phyloP scores from a whole-genome alignment of 2,329 filamentous ascomycete genomes.

The Fusarium incarnatum region DNA sequence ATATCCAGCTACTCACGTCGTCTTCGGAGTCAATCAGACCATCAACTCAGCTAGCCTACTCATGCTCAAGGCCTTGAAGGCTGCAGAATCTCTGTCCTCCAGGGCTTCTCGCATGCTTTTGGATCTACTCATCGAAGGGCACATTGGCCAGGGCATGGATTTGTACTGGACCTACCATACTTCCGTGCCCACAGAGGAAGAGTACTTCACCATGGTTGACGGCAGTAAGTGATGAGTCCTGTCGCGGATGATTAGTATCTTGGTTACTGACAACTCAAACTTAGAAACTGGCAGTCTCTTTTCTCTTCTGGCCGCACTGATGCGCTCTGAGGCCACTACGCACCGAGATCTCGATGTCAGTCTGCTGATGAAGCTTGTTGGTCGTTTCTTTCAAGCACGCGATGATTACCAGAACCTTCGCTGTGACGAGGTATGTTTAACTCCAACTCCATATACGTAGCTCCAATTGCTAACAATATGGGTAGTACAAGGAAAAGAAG shows the following conservation, averaged over 20 bases:
- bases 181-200: not conserved
- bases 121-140: not conserved
- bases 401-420: not conserved
- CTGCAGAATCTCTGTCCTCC: not conserved
- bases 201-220: not conserved
- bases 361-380: not conserved
- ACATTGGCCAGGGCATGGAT: conserved; percentile 1
- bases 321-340: not conserved
- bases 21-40: not conserved
- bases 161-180: not conserved
- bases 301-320: not conserved
- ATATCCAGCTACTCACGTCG: not conserved
- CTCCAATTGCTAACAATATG: not conserved
- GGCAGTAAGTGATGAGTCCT: too few relatives aligned
- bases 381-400: not conserved
- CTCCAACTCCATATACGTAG: not conserved
- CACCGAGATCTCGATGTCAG: not conserved
- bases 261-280: not conserved
- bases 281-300: not conserved
- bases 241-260: too few relatives aligned
- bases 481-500: not conserved
- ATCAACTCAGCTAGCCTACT: not conserved
- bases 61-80: not conserved
- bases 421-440: not conserved
- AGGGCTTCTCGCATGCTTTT: not conserved